phyloP scores from a whole-genome alignment of 176 grass and related monocot genomes.

The Alopecurus myosuroides region DNA sequence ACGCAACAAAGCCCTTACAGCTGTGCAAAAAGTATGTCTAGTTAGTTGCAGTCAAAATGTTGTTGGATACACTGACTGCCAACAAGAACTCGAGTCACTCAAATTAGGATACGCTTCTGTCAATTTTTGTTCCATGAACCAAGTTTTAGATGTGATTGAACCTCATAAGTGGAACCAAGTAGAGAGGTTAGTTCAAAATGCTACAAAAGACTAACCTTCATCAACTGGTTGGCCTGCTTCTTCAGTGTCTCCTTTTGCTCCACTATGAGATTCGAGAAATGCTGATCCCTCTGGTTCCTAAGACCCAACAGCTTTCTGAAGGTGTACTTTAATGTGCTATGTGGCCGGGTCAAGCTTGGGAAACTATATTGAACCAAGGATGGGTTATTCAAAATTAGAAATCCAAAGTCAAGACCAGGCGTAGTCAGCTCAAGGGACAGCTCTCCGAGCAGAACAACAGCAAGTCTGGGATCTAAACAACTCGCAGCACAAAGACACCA shows the following conservation, averaged over 20 bases:
- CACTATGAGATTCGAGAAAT: constrained; percentile 38
- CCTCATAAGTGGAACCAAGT: too few species aligned
- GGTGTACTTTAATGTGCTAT: constrained; percentile 72
- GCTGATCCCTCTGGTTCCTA: constrained; percentile 45
- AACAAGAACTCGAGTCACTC: too few species aligned
- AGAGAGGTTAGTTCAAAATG: too few species aligned
- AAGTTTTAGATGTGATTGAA: too few species aligned
- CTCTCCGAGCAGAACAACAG: constrained; percentile 65
- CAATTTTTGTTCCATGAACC: too few species aligned
- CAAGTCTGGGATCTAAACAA: constrained; percentile 48
- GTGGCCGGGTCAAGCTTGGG: constrained; percentile 66
- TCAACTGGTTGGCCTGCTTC: constrained; percentile 33
- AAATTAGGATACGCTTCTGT: too few species aligned
- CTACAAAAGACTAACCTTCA: constrained; percentile 49
- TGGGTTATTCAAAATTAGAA: constrained; percentile 60
- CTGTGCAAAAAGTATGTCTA: too few species aligned
- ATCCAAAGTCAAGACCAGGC: constrained; percentile 81
- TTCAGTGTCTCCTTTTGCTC: constrained; percentile 56
- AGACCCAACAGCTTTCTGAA: constrained; percentile 58
- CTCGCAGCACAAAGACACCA: too few species aligned
- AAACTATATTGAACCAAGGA: constrained; percentile 64
- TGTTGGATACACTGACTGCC: too few species aligned
- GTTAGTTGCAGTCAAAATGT: too few species aligned
- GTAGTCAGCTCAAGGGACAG: constrained; percentile 71
- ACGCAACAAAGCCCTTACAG: too few species aligned